Evolutionary conservation across 78 protist species (phyloP), one percentile per base, ranked within the genome.

Genomic region (Blattamonas nauphoetae): DNA sequence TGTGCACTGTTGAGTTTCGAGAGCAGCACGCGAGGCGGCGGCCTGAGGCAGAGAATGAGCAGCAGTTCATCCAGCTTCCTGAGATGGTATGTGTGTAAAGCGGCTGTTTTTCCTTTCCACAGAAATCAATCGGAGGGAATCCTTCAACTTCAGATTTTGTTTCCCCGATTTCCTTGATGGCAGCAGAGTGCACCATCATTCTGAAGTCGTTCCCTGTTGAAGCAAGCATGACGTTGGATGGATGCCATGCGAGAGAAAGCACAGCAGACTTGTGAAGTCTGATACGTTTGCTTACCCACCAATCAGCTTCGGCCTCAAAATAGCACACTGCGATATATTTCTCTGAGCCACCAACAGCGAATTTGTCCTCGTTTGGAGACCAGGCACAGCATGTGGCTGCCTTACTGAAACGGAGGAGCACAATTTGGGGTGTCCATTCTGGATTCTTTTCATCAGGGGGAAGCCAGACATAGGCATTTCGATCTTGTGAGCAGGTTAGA

Each of bases 391-490:
- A 79, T 4, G 83, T 79, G 6, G 83, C 83, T 6, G 43, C 83
- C 4, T 11, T 6, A 38, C 32, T 36, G 6, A 79, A 79, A 6
- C 83, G 83, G 6, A 79, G 83, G 41, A 79, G 83, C 33, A 79
- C 83, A 79, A 79, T 6, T 79, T 79, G 42, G 33, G 83, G 83
- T 21, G 6, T 79, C 83, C 83, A 79, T 21, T 79, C 21, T 4
- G 42, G 42, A 6, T 4, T 38, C 32, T 6, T 4, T 4, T 6
- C 21, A 79, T n/a, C 41, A 4, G 21, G 83, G 41, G 83, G 6
- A 55, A 21, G 21, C 83, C 83, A 79, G 45, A 79, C 83, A 79
- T 79, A 21, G 83, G 83, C 83, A 36, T 79, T 79, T 6, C 83
- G 33, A 36, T 79, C 83, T 21, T 79, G 83, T 33, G 43, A 6